These are phyloP conservation scores for Forsythia suspensa DNA, from an alignment of 257 asterid species.

Conservation along the genomic window DNA sequence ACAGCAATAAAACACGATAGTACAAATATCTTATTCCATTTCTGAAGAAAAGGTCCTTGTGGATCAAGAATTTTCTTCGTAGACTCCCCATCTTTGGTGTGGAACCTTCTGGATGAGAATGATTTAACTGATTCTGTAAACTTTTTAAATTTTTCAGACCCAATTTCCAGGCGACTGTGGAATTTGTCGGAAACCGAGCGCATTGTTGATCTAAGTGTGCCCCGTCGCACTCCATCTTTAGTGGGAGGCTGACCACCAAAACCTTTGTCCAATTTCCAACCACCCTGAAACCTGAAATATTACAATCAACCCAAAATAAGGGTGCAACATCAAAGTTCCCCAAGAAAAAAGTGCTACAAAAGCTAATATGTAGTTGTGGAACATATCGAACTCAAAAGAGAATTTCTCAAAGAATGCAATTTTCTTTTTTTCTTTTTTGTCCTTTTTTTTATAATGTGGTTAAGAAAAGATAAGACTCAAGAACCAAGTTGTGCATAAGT, in stretches of 20 bases:
- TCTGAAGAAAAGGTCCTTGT: slow-evolving; percentile 90
- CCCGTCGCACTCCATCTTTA: slow-evolving; percentile 31
- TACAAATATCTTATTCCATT: slow-evolving; percentile 96
- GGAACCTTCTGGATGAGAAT: slow-evolving; percentile 46
- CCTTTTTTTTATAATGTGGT: background rate
- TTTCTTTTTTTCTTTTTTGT: too few species aligned
- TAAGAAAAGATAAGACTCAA: background rate
- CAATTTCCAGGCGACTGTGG: slow-evolving; percentile 48
- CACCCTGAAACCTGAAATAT: slow-evolving; percentile 74
- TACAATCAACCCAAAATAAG: slow-evolving; percentile 5
- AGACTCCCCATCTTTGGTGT: slow-evolving; percentile 48
- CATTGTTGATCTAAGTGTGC: slow-evolving; percentile 44
- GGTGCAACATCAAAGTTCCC: background rate
- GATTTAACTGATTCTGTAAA: slow-evolving; percentile 62
- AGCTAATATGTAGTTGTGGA: background rate
- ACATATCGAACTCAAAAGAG: background rate
- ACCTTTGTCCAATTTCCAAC: slow-evolving; percentile 68
- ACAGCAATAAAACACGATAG: slow-evolving; percentile 79
- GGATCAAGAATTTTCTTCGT: slow-evolving; percentile 80
- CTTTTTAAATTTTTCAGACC: slow-evolving; percentile 59
- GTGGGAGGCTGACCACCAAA: slow-evolving; percentile 42
- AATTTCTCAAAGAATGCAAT: background rate
- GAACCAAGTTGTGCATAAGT: background rate
- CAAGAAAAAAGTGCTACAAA: background rate
- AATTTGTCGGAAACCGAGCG: slow-evolving; percentile 55